Evolutionary conservation across 2,329 filamentous ascomycete species (phyloP).

Genomic region (Blastomyces gilchristii): DNA sequence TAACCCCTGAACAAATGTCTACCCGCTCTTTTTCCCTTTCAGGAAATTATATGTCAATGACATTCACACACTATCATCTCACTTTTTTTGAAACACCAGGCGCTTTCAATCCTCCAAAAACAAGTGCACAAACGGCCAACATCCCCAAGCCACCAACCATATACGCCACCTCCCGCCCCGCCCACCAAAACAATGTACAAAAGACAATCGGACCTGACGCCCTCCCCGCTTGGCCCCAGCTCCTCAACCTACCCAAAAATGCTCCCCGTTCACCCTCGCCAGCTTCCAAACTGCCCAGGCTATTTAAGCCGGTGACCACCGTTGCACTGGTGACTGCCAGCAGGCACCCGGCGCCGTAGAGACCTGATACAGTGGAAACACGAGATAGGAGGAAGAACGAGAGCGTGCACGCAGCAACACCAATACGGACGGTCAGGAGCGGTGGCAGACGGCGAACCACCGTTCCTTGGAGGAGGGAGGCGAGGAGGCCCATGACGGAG

Average conservation of each 20-base stretch:
- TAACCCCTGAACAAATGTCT: background rate
- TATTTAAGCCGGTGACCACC: constrained; percentile 87
- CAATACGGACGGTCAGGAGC: constrained; percentile 65
- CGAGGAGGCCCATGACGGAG: constrained; percentile 82
- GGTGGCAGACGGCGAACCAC: constrained; percentile 78
- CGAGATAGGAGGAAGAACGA: constrained; percentile 72
- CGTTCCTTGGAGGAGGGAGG: constrained; percentile 86
- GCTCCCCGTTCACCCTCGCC: constrained; percentile 67
- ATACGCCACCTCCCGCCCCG: constrained; percentile 78
- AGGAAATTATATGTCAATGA: background rate
- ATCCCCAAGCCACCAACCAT: constrained; percentile 70
- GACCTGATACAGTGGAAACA: constrained; percentile 54
- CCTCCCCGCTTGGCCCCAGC: constrained; percentile 74
- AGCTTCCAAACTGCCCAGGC: constrained; percentile 83
- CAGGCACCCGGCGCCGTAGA: constrained; percentile 74
- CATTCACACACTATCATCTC: background rate
- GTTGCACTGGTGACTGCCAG: constrained; percentile 87
- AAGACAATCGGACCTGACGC: constrained; percentile 82
- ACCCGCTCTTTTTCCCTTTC: background rate
- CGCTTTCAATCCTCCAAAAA: constrained; percentile 60
- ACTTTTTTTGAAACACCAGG: constrained; percentile 31
- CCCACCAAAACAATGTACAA: constrained; percentile 98
- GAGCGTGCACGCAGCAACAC: constrained; percentile 63
- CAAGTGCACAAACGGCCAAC: constrained; percentile 58
- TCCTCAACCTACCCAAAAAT: constrained; percentile 73